Evolutionary conservation across 2,329 filamentous ascomycete genomes (phyloP), one percentile per base, ranked within the genome.

Genomic region (Colletotrichum siamense): DNA sequence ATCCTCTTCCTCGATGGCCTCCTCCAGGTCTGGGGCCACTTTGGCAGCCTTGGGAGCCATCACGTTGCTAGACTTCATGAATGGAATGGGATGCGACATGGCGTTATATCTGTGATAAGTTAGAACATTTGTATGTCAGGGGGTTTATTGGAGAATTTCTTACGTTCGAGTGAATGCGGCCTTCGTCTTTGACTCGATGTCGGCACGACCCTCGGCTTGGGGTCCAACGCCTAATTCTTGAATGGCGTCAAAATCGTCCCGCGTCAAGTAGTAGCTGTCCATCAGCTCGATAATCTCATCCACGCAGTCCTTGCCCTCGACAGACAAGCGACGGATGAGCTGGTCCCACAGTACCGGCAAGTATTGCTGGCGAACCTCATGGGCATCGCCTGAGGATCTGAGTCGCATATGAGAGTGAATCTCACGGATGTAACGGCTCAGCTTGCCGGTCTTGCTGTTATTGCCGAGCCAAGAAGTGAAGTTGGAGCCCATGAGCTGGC

Each of bases 391-490:
- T 49, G 96, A 98, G 13, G 95, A 94, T 79, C 93, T 93, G 75
- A 99, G 91, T 10, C 97, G 94, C 96, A 99, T 99, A 82, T 99
- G 97, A 7, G 96, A 95, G 83, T 99, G 97, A 8, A 99, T 95
- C 81, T 99, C 97, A 81, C 98, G 98, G 79, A 98, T 90, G 81
- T 93, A 94, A 74, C 97, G 94, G 78, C 91, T 91, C 65, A 99
- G 88, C 85, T 92, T 95, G 86, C 93, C 92, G 78, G 92, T 90
- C 83, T 96, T 98, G 87, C 96, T 98, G 85, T 98, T 98, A 84
- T 98, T 97, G 81, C 97, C 97, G 65, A 99, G 91, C 97, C 97
- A 99, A 8, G 91, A 91, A 0, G 97, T 97, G 83, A 99, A 99
- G 57, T 89, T 89, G 44, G 95, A 94, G 5, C 91, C 91, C 78